Percentiles rank a stretch among this genome's conserved stretches.
phyloP scores from a whole-genome alignment of 1,284 basidiomycete species.

The Rhodotorula sp. region DNA sequence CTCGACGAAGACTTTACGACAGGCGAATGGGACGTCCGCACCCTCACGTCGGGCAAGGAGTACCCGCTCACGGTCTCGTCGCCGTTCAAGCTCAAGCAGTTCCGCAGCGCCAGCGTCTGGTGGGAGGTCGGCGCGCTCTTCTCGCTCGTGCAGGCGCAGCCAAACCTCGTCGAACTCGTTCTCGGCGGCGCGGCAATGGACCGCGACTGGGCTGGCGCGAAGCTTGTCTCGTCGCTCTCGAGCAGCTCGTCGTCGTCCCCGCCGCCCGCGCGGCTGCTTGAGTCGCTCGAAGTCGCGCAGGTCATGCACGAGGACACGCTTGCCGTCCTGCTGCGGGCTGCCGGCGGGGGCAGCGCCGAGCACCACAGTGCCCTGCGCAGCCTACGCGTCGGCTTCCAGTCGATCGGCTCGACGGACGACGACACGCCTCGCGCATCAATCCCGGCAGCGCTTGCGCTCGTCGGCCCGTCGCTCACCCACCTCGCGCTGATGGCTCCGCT shows the following conservation, averaged over 20 bases:
- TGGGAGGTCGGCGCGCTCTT: constrained; percentile 26
- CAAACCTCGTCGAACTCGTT: not conserved
- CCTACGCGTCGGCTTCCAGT: constrained; percentile 15
- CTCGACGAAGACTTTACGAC: constrained; percentile 28
- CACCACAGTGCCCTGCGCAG: not conserved
- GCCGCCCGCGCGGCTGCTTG: not conserved
- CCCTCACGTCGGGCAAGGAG: not conserved
- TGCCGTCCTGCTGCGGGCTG: constrained; percentile 12
- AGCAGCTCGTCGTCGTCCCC: too few relatives aligned
- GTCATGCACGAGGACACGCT: constrained; percentile 39
- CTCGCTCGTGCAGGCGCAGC: constrained; percentile 7
- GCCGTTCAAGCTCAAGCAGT: not conserved
- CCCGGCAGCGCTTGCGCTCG: constrained; percentile 8
- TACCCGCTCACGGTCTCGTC: constrained; percentile 7
- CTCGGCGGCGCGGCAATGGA: constrained; percentile 32
- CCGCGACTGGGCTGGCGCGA: constrained; percentile 26
- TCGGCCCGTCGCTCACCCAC: constrained; percentile 4
- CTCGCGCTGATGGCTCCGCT: constrained; percentile 20
- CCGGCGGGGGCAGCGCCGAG: not conserved
- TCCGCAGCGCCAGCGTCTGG: constrained; percentile 17
- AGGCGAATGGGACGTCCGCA: constrained; percentile 22
- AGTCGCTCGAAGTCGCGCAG: constrained; percentile 14
- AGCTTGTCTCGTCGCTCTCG: not conserved
- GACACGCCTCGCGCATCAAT: constrained; percentile 31
- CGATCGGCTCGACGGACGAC: constrained; percentile 24